These are phyloP conservation scores for Panicum virgatum DNA, from an alignment of 202 grass and related monocot species.

Conservation along the genomic window DNA sequence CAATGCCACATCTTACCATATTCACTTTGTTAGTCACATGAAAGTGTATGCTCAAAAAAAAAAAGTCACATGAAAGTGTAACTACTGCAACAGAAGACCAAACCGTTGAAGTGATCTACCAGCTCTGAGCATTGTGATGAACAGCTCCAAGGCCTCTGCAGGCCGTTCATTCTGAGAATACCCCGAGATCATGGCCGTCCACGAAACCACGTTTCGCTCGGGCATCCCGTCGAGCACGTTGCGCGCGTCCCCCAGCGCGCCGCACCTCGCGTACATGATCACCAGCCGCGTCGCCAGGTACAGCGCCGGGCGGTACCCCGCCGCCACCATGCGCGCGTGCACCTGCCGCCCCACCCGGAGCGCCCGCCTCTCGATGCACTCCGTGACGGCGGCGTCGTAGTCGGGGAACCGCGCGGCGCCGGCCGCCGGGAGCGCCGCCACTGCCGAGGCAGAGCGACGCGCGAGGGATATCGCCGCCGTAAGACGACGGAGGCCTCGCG, in stretches of 20 bases:
- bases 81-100: not conserved
- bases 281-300: conserved; percentile 60
- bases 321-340: conserved; percentile 62
- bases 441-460: not conserved
- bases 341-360: conserved; percentile 51
- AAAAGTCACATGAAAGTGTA: too few species aligned
- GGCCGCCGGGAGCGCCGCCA: conserved; percentile 19
- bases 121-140: conserved; percentile 54
- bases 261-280: conserved; percentile 59
- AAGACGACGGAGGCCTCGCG: not conserved
- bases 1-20: not conserved
- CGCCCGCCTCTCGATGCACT: conserved; percentile 40
- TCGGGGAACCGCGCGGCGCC: conserved; percentile 49
- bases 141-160: conserved; percentile 46
- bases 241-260: conserved; percentile 57
- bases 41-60: too few species aligned
- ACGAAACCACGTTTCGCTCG: conserved; percentile 63
- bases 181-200: conserved; percentile 77
- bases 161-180: conserved; percentile 49
- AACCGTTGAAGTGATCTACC: conserved; percentile 45
- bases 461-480: not conserved
- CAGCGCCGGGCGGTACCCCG: conserved; percentile 46
- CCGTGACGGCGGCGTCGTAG: conserved; percentile 58
- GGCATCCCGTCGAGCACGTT: conserved; percentile 65
- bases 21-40: not conserved